Percentiles rank a stretch among this genome's conserved stretches.
Evolutionary conservation across 2,329 filamentous ascomycete species (phyloP).

Genomic region (Beauveria sp.): DNA sequence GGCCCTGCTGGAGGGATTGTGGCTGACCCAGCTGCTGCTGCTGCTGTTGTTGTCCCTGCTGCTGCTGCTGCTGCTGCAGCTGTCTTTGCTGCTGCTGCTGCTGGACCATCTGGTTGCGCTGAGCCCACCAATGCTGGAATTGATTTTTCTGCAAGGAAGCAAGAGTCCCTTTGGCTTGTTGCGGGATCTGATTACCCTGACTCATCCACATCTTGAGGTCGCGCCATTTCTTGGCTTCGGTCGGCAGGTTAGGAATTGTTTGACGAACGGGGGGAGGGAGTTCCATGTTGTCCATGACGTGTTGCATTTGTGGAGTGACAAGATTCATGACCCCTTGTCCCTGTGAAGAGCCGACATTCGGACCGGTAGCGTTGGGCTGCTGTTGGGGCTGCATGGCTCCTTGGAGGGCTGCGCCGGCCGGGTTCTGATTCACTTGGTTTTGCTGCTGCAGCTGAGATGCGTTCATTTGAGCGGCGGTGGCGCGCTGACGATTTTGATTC

Average conservation of each 20-base stretch:
- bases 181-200: conserved; percentile 25
- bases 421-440: not conserved
- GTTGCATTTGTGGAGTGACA: conserved; percentile 27
- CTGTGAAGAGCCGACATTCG: not conserved
- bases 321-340: conserved; percentile 12
- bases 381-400: not conserved
- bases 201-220: conserved; percentile 37
- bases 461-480: conserved; percentile 24
- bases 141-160: conserved; percentile 30
- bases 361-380: conserved; percentile 17
- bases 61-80: conserved; percentile 17
- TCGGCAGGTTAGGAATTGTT: conserved; percentile 26
- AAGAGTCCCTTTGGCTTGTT: conserved; percentile 26
- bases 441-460: conserved; percentile 22
- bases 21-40: conserved; percentile 15
- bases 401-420: conserved; percentile 7
- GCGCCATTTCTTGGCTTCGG: conserved; percentile 42
- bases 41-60: conserved; percentile 17
- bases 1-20: conserved; percentile 16
- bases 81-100: conserved; percentile 18
- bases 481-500: conserved; percentile 25
- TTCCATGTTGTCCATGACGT: conserved; percentile 42
- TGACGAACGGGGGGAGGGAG: conserved; percentile 30
- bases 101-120: conserved; percentile 14
- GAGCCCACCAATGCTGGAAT: conserved; percentile 22